These are phyloP conservation scores for Naumovozyma castellii DNA, from an alignment of 805 yeast species.

Conservation along the genomic window DNA sequence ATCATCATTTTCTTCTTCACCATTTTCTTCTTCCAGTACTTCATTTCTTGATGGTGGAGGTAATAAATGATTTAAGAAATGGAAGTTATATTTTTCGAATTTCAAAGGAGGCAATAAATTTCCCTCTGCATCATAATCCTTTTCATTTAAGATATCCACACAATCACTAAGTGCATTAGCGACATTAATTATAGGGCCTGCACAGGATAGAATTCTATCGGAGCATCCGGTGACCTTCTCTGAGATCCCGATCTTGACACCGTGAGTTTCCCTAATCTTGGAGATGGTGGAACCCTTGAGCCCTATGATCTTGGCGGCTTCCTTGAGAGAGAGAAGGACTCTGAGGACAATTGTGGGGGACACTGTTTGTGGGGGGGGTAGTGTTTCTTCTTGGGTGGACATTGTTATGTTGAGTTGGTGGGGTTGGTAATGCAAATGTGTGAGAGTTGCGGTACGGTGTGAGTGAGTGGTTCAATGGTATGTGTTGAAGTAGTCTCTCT, in stretches of 20 bases:
- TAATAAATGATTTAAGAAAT: conserved; percentile 25
- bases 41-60: conserved; percentile 26
- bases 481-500: too few relatives aligned
- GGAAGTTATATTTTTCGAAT: conserved; percentile 39
- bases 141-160: conserved; percentile 37
- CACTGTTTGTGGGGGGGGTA: not conserved
- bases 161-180: conserved; percentile 63
- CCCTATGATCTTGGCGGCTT: conserved; percentile 86
- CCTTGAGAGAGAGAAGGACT: conserved; percentile 69
- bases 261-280: conserved; percentile 60
- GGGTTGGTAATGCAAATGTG: too few relatives aligned
- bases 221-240: conserved; percentile 70
- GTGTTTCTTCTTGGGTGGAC: not conserved
- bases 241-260: conserved; percentile 80
- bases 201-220: conserved; percentile 72
- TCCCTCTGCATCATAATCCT: conserved; percentile 1
- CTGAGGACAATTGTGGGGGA: conserved; percentile 18
- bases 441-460: too few relatives aligned
- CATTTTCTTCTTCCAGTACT: conserved; percentile 4
- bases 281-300: conserved; percentile 74
- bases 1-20: not conserved
- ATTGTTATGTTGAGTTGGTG: not conserved
- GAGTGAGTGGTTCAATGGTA: too few relatives aligned
- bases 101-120: conserved; percentile 1
- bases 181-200: conserved; percentile 62